phyloP scores from a whole-genome alignment of 2,329 filamentous ascomycete genomes.

The Fonsecaea pedrosoi region DNA sequence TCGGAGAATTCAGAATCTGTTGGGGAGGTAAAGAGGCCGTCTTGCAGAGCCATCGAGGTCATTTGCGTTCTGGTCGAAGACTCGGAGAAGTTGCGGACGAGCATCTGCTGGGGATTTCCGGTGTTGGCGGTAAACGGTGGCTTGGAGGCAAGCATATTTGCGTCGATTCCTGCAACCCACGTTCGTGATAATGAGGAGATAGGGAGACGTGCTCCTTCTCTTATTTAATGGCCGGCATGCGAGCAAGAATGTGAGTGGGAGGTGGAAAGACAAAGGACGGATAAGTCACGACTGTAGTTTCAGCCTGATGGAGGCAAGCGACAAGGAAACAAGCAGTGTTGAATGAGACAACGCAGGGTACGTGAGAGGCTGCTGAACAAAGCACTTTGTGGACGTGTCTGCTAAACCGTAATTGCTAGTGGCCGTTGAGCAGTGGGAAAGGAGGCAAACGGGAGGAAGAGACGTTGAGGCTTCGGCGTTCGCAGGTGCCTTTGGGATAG shows the following conservation, averaged over 20 bases:
- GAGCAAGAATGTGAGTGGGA: not conserved
- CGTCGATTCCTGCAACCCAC: slow-evolving; percentile 14
- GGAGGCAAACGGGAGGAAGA: slow-evolving; percentile 3
- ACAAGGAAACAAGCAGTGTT: slow-evolving; percentile 4
- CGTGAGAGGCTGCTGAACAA: not conserved
- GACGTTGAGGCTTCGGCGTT: slow-evolving; percentile 2
- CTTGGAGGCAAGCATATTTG: slow-evolving; percentile 53
- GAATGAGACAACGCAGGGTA: not conserved
- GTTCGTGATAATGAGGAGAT: not conserved
- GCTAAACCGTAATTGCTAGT: not conserved
- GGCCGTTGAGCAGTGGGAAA: slow-evolving; percentile 12
- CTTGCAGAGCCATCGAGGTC: slow-evolving; percentile 47
- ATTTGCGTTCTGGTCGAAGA: slow-evolving; percentile 44
- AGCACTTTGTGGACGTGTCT: not conserved
- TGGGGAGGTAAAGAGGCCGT: slow-evolving; percentile 71
- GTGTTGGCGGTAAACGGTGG: slow-evolving; percentile 47
- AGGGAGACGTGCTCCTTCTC: slow-evolving; percentile 14
- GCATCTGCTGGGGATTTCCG: slow-evolving; percentile 37
- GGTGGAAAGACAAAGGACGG: slow-evolving; percentile 16
- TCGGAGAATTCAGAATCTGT: slow-evolving; percentile 95
- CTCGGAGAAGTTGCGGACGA: slow-evolving; percentile 37
- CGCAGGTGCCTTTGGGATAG: slow-evolving; percentile 4
- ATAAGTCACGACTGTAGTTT: not conserved
- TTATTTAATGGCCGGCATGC: slow-evolving; percentile 19
- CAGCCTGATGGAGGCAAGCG: not conserved